Conservation (phyloP, 495 filamentous ascomycete genomes). For the Penicillium roqueforti region DNA sequence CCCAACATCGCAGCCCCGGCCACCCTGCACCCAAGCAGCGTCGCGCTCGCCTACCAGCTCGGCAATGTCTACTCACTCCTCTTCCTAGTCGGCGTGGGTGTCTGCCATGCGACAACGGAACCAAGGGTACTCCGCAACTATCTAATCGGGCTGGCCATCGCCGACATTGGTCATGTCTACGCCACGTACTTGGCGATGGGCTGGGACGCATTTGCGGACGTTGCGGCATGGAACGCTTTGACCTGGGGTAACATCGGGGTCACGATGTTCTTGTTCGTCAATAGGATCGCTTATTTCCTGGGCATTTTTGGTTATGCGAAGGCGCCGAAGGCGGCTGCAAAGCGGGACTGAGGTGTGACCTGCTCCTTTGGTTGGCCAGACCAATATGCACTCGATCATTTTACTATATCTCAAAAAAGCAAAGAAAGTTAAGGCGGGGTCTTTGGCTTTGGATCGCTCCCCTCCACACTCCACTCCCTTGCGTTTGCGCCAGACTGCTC, state of each 20-base stretch:
- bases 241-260: conserved; percentile 70
- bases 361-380: not conserved
- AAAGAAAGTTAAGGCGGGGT: not conserved
- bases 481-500: not conserved
- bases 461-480: too few species aligned
- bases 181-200: conserved; percentile 59
- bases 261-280: conserved; percentile 53
- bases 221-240: conserved; percentile 61
- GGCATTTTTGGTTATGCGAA: conserved; percentile 52
- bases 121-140: conserved; percentile 63
- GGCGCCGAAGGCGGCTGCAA: conserved; percentile 22
- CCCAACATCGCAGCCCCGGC: conserved; percentile 29
- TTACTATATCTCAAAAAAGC: not conserved
- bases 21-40: conserved; percentile 38
- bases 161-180: conserved; percentile 66
- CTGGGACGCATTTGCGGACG: conserved; percentile 46
- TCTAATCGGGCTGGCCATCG: conserved; percentile 59
- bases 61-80: conserved; percentile 65
- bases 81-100: conserved; percentile 55
- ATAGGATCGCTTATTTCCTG: conserved; percentile 52
- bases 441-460: too few species aligned
- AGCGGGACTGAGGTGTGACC: conserved; percentile 19
- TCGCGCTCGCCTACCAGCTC: conserved; percentile 55
- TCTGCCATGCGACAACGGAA: conserved; percentile 61
- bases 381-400: not conserved